These are phyloP conservation scores for Carex kokanica DNA, from an alignment of 176 grass and related monocot species.

Conservation along the genomic window DNA sequence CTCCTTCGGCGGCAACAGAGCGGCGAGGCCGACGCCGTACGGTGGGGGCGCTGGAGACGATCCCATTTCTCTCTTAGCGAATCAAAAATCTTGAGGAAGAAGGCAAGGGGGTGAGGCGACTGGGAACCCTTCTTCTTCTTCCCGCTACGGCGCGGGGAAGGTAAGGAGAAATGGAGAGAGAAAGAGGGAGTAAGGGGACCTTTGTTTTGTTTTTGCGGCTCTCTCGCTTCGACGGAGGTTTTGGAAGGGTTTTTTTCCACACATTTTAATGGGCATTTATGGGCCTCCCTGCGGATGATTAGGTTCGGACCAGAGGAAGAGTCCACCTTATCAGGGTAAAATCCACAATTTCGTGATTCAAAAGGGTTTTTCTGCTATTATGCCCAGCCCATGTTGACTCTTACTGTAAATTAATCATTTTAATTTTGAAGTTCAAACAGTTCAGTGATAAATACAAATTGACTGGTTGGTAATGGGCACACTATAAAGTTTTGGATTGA, in stretches of 20 bases:
- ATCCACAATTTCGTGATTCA: too few relatives aligned
- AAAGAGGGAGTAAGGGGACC: background rate
- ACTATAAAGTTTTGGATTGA: too few relatives aligned
- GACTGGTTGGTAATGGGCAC: too few relatives aligned
- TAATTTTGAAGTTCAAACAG: too few relatives aligned
- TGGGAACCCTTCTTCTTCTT: background rate
- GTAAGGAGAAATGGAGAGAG: background rate
- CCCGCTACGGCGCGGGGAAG: background rate
- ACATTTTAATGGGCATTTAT: constrained; percentile 8
- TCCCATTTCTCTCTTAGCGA: constrained; percentile 36
- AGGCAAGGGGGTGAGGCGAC: too few relatives aligned
- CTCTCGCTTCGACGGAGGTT: constrained; percentile 22
- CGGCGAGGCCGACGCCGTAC: constrained; percentile 61
- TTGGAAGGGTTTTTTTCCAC: constrained; percentile 34
- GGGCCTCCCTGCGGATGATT: background rate
- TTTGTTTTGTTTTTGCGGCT: background rate
- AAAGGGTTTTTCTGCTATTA: too few relatives aligned
- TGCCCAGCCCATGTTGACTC: too few relatives aligned
- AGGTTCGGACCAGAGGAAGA: background rate
- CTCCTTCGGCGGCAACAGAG: constrained; percentile 55
- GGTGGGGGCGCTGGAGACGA: constrained; percentile 40
- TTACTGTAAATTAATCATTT: too few relatives aligned
- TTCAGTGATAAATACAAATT: too few relatives aligned
- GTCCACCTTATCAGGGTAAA: too few relatives aligned
- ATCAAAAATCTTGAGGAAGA: background rate